phyloP scores from a whole-genome alignment of 2,329 filamentous ascomycete species.

The Ceratocystis alfenasii region DNA sequence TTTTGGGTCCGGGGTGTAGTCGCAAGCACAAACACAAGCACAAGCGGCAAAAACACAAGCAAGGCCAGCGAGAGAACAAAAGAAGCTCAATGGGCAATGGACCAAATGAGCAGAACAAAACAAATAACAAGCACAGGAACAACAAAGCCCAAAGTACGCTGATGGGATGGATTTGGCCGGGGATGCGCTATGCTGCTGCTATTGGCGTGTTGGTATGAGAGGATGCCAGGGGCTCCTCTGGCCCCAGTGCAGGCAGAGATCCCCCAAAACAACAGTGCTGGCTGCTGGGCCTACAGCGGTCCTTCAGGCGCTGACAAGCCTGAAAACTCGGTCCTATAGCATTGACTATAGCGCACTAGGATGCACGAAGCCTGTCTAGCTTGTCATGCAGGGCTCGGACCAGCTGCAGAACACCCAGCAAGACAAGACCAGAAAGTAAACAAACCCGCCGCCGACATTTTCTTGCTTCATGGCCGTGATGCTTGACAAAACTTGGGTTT shows the following conservation, averaged over 20 bases:
- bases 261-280: not conserved
- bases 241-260: too few species aligned
- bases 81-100: not conserved
- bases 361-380: not conserved
- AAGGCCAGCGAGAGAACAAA: not conserved
- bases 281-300: too few species aligned
- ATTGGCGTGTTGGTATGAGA: not conserved
- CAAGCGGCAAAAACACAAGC: slow-evolving; percentile 2
- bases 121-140: not conserved
- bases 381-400: slow-evolving; percentile 2
- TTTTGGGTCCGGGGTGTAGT: slow-evolving; percentile 13
- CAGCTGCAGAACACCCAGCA: not conserved
- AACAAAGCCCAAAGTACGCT: not conserved
- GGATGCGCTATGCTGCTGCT: not conserved
- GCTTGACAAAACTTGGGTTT: not conserved
- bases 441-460: not conserved
- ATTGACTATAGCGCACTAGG: not conserved
- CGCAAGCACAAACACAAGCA: not conserved
- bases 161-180: slow-evolving; percentile 3
- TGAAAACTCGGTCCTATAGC: not conserved
- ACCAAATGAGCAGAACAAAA: slow-evolving; percentile 1
- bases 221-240: not conserved
- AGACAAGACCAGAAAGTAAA: not conserved
- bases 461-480: not conserved
- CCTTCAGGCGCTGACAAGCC: too few species aligned